Evolutionary conservation across 345 rosid genomes (phyloP).

Genomic region (Xanthoceras sorbifolium): DNA sequence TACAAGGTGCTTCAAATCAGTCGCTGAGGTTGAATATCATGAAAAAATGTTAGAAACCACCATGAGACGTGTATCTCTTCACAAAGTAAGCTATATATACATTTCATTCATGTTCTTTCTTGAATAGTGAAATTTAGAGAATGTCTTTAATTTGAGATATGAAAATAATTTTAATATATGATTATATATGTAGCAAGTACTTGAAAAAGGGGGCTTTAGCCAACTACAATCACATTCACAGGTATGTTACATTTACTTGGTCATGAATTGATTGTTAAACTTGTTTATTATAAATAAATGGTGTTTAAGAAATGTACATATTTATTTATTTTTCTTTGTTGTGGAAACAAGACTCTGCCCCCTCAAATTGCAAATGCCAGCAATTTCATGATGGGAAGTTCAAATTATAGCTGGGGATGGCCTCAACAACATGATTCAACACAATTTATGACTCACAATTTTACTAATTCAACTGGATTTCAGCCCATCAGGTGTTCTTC

Average conservation of each 20-base stretch:
- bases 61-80: conserved; percentile 12
- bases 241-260: not conserved
- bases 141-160: too few relatives aligned
- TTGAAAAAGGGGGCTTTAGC: not conserved
- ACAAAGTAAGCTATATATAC: conserved; percentile 15
- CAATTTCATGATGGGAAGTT: not conserved
- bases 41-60: conserved; percentile 21
- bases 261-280: too few relatives aligned
- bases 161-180: too few relatives aligned
- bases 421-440: not conserved
- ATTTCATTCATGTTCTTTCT: not conserved
- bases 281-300: not conserved
- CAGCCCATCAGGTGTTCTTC: not conserved
- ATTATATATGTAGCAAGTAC: not conserved
- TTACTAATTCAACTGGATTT: not conserved
- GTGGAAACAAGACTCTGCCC: not conserved
- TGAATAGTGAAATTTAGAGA: not conserved
- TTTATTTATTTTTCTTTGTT: not conserved
- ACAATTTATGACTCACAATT: not conserved
- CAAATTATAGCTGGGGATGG: not conserved
- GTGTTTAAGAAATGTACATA: not conserved
- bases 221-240: not conserved
- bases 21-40: conserved; percentile 13
- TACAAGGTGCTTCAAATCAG: conserved; percentile 13
- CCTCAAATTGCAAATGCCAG: not conserved